These are phyloP conservation scores for Miscanthus lutarioriparius DNA, from an alignment of 176 grass and related monocot species.

Conservation along the genomic window DNA sequence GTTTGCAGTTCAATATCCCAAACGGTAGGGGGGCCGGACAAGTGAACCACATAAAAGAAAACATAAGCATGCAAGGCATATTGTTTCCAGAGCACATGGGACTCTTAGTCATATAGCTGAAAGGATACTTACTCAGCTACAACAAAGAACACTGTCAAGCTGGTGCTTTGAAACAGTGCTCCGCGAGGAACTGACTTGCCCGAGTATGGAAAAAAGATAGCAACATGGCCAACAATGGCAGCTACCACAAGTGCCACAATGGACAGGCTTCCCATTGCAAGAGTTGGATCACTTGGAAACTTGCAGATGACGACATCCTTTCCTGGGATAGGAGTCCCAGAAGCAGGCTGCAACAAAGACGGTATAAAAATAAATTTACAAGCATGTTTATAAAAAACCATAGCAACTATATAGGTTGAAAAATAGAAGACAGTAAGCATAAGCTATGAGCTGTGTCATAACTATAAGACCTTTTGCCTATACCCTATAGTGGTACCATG, in stretches of 20 bases:
- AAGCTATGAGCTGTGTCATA: not conserved
- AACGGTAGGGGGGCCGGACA: not conserved
- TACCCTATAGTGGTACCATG: not conserved
- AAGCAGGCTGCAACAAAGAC: slow-evolving; percentile 52
- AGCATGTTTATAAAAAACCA: not conserved
- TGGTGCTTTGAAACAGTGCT: slow-evolving; percentile 61
- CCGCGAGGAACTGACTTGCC: slow-evolving; percentile 52
- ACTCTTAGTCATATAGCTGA: not conserved
- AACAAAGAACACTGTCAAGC: slow-evolving; percentile 62
- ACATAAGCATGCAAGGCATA: not conserved
- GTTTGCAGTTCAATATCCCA: slow-evolving; percentile 8
- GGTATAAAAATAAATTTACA: not conserved
- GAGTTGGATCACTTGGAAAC: slow-evolving; percentile 67
- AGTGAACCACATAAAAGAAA: not conserved
- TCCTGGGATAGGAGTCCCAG: slow-evolving; percentile 58
- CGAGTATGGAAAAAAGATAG: slow-evolving; percentile 66
- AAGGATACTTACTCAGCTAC: slow-evolving; percentile 67
- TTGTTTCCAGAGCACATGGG: not conserved
- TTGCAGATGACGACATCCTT: slow-evolving; percentile 70
- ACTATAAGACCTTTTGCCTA: not conserved
- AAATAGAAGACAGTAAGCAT: not conserved
- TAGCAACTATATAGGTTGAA: not conserved
- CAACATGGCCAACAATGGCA: slow-evolving; percentile 46
- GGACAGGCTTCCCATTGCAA: slow-evolving; percentile 61
- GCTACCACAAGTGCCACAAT: slow-evolving; percentile 45